Evolutionary conservation across 331 rosid species (phyloP), one percentile per base, ranked within the genome.

Genomic region (Arachis monticola): DNA sequence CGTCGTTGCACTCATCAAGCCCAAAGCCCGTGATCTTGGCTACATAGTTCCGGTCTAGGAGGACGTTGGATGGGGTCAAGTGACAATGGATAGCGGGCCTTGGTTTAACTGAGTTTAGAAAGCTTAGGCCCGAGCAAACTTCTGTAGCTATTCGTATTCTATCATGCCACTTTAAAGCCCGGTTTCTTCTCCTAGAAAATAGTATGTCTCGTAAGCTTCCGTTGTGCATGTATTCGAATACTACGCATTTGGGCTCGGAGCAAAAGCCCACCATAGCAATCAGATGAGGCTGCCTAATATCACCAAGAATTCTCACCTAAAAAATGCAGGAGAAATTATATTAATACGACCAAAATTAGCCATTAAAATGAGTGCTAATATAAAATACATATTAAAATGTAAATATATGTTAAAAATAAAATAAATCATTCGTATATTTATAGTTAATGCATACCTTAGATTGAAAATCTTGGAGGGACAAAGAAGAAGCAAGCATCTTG

Each of bases 161-260:
- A 56, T 91, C 96, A 0, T 85, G 86, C 97, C 98, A 93, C 2
- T 75, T 66, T 64, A 93, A 81, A 75, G 85, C 75, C 32, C 78
- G 87, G 59, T 75, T 86, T 77, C 79, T 82, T 74, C 78, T 87
- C 78, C 79, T 77, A 1, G 84, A 79, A 73, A 80, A 82, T 8
- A 93, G 52, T 65, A 83, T 65, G 81, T 93, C 97, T 42, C 81
- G 81, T 47, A 93, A 76, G 85, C 90, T 89, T 6, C 97, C 98
- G 40, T 87, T 85, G 67, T 89, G 84, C 97, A 93, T 87, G 83
- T 89, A 91, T 51, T 89, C 97, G 47, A 86, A 76, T 60, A 93
- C 83, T 61, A 93, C 38, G 83, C 87, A 87, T 68, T 87, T 85
- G 9, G 86, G 88, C 73, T 89, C 88, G 0, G 69, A 64, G 85